Percentiles rank a stretch among this genome's conserved stretches.
Evolutionary conservation across 2,329 filamentous ascomycete genomes (phyloP).

Genomic region (Ramularia endophylla): DNA sequence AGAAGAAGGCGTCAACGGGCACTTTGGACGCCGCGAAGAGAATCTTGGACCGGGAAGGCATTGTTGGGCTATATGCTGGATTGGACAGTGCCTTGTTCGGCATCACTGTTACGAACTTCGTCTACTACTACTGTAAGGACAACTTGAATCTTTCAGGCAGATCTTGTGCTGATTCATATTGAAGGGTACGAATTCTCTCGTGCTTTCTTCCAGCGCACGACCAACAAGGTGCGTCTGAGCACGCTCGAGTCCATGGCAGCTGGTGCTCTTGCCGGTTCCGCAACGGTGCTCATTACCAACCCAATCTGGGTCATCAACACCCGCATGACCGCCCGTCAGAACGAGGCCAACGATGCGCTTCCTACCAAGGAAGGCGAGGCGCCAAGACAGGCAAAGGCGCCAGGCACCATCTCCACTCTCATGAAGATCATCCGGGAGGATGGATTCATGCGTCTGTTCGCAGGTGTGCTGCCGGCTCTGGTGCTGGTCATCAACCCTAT

Average conservation of each 20-base stretch:
- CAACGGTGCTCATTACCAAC: conserved; percentile 93
- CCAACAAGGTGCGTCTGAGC: conserved; percentile 71
- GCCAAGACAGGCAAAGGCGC: conserved; percentile 47
- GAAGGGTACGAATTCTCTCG: conserved; percentile 91
- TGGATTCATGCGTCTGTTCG: conserved; percentile 77
- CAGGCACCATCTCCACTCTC: conserved; percentile 75
- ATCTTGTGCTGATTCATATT: conserved; percentile 4
- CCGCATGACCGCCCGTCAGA: conserved; percentile 86
- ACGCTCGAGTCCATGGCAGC: conserved; percentile 93
- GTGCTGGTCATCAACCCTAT: conserved; percentile 98
- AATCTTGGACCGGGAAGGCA: conserved; percentile 87
- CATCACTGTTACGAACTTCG: conserved; percentile 98
- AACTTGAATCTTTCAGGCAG: background rate
- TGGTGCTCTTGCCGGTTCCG: conserved; percentile 85
- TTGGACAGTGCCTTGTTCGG: conserved; percentile 93
- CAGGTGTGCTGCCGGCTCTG: conserved; percentile 85
- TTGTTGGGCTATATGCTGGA: conserved; percentile 84
- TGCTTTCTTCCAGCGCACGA: conserved; percentile 74
- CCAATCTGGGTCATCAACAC: conserved; percentile 99
- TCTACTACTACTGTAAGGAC: conserved; percentile 87
- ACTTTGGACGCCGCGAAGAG: conserved; percentile 76
- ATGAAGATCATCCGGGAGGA: conserved; percentile 75
- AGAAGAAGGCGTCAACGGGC: conserved; percentile 79
- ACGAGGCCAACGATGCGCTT: conserved; percentile 39
- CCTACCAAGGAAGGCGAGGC: conserved; percentile 35